Evolutionary conservation across 176 grass and related monocot genomes (phyloP).

Genomic region (Dendrocalamus sinicus): DNA sequence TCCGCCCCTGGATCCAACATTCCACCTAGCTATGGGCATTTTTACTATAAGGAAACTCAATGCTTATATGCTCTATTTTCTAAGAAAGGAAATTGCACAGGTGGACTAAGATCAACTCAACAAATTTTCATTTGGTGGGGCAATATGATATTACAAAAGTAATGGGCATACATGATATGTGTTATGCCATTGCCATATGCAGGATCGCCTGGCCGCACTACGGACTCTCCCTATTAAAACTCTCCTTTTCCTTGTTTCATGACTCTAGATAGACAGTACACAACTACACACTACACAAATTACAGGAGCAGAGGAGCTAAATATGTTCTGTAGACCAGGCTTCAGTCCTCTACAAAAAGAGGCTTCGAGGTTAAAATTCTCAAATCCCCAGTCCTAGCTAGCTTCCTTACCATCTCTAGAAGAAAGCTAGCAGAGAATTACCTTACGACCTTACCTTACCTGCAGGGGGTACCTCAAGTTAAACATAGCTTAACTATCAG

Average conservation of each 20-base stretch:
- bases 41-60: no score
- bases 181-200: not conserved
- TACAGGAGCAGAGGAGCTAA: not conserved
- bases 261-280: not conserved
- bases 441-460: slow-evolving; percentile 28
- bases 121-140: no score
- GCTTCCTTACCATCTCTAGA: slow-evolving; percentile 22
- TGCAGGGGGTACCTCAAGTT: slow-evolving; percentile 29
- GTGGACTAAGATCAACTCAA: no score
- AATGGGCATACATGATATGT: no score
- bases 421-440: slow-evolving; percentile 14
- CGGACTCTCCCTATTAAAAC: not conserved
- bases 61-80: no score
- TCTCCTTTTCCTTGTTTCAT: not conserved
- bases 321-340: not conserved
- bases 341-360: no score
- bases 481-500: slow-evolving; percentile 10
- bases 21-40: no score
- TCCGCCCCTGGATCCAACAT: no score
- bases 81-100: no score
- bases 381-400: slow-evolving; percentile 6
- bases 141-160: no score
- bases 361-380: not conserved
- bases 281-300: not conserved
- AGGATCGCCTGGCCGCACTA: not conserved